Evolutionary conservation across 2,329 filamentous ascomycete species (phyloP).

Genomic region (Calonectria fujianensis): DNA sequence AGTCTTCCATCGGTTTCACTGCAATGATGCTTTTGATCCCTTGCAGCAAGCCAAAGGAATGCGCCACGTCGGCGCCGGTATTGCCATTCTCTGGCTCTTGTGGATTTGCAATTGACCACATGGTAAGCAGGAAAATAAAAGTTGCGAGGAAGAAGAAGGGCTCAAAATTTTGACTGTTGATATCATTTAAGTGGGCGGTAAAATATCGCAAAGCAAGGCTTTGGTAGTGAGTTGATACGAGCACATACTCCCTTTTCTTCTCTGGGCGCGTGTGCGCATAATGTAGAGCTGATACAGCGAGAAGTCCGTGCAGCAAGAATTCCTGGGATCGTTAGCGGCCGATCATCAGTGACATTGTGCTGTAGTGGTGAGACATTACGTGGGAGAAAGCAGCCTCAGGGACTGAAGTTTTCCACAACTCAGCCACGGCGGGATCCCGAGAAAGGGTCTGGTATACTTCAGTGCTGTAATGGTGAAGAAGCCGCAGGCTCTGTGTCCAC

Average conservation of each 20-base stretch:
- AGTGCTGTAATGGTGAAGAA: slow-evolving; percentile 42
- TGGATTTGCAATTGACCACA: slow-evolving; percentile 26
- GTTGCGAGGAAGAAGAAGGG: slow-evolving; percentile 44
- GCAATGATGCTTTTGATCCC: slow-evolving; percentile 40
- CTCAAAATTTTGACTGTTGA: slow-evolving; percentile 39
- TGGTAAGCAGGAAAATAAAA: slow-evolving; percentile 41
- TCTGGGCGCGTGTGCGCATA: slow-evolving; percentile 39
- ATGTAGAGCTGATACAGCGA: slow-evolving; percentile 39
- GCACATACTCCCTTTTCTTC: slow-evolving; percentile 33
- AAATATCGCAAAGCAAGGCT: slow-evolving; percentile 39
- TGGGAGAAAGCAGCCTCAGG: slow-evolving; percentile 41
- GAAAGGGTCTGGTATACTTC: neutral
- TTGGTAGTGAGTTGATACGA: slow-evolving; percentile 43
- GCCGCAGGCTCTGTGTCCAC: slow-evolving; percentile 43
- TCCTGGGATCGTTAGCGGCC: slow-evolving; percentile 11
- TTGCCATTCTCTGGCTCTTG: too few relatives aligned
- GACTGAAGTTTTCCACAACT: slow-evolving; percentile 37
- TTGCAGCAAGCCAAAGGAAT: slow-evolving; percentile 42
- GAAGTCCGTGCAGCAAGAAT: slow-evolving; percentile 43
- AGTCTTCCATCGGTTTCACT: slow-evolving; percentile 35
- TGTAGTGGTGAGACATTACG: slow-evolving; percentile 17
- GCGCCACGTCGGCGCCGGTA: slow-evolving; percentile 24
- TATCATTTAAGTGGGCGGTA: slow-evolving; percentile 28
- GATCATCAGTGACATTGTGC: too few relatives aligned
- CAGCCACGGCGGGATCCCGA: neutral